Conservation (phyloP, 495 filamentous ascomycete genomes). For the Umbilicaria muhlenbergii region DNA sequence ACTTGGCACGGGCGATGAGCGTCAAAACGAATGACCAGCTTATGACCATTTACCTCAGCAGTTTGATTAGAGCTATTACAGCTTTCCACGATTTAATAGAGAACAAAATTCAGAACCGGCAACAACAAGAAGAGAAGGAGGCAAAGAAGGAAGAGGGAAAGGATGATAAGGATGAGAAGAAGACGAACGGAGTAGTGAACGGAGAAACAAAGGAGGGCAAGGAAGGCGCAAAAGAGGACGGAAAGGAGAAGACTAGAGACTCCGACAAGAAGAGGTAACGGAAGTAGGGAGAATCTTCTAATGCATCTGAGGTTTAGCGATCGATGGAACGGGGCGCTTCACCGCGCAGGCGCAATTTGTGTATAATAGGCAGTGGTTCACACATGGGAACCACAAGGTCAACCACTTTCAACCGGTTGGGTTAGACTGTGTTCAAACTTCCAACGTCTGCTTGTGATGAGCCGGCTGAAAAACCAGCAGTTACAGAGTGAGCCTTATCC, state of each 20-base stretch:
- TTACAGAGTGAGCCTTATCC: too few relatives aligned
- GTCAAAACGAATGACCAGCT: constrained; percentile 98
- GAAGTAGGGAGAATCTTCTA: background rate
- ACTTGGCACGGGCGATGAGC: constrained; percentile 87
- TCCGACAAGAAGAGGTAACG: constrained; percentile 34
- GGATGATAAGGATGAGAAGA: constrained; percentile 36
- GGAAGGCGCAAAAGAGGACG: constrained; percentile 39
- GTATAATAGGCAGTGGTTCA: too few relatives aligned
- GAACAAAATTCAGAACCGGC: constrained; percentile 98
- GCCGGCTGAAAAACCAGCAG: too few relatives aligned
- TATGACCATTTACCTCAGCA: constrained; percentile 93
- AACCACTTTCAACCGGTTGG: too few relatives aligned
- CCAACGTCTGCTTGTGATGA: too few relatives aligned
- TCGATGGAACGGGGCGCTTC: background rate
- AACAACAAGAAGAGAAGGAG: constrained; percentile 91
- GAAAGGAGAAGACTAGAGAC: constrained; percentile 41
- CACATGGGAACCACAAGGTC: too few relatives aligned
- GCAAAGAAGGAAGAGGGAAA: constrained; percentile 59
- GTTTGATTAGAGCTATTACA: constrained; percentile 91
- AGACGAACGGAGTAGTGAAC: constrained; percentile 13
- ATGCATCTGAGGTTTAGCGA: background rate
- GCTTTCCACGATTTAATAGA: constrained; percentile 99
- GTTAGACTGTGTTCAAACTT: too few relatives aligned
- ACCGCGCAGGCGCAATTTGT: too few relatives aligned
- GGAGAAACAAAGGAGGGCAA: constrained; percentile 32